Base-by-base conservation (phyloP, 768 basidiomycete genomes). In the Rhizopogon vulgaris region DNA sequence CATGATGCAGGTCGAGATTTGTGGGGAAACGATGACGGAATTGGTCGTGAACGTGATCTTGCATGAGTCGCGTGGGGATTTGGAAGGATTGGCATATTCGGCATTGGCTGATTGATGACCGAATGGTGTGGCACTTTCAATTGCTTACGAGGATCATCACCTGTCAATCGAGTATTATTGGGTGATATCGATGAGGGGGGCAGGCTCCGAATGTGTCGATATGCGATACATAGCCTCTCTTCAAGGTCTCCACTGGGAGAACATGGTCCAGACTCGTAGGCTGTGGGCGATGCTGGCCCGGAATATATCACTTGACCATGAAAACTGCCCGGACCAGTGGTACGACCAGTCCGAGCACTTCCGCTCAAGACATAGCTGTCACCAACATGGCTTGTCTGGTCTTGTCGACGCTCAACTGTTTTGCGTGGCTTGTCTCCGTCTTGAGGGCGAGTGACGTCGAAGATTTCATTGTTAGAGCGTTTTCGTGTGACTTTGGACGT, bases 91-190 rank as follows among this genome's bases (percentile, higher is more conserved):
- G 22, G 22, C 22, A 22, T 22, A 22, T 22, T 22, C 22, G 2
- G 22, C 3, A 22, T 22, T 22, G 22, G 22, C 22, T 22, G 22
- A 22, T 22, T 22, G 22, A 22, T 22, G 22, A 22, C 22, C 22
- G 22, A 22, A 22, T 22, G 22, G 22, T 22, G 22, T 22, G 22
- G 22, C 22, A 22, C 22, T 22, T 56, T 57, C 32, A 42, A 54
- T 28, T 69, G 62, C 45, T 62, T 66, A 43, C 52, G 56, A 40
- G 67, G 64, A n/a, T n/a, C n/a, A 15, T 68, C 62, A n/a, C 56
- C 53, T 12, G 67, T 55, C 7, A 64, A 38, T n/a, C 28, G 25
- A 36, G 45, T 48, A 24, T 32, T 39, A n/a, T n/a, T n/a, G 30
- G 45, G 52, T 39, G 60, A 52, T 43, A 52, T 4, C 22, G 22